Evolutionary conservation across 2,329 filamentous ascomycete species (phyloP), one percentile per base, ranked within the genome.

Genomic region (Leptographium galeiforme): DNA sequence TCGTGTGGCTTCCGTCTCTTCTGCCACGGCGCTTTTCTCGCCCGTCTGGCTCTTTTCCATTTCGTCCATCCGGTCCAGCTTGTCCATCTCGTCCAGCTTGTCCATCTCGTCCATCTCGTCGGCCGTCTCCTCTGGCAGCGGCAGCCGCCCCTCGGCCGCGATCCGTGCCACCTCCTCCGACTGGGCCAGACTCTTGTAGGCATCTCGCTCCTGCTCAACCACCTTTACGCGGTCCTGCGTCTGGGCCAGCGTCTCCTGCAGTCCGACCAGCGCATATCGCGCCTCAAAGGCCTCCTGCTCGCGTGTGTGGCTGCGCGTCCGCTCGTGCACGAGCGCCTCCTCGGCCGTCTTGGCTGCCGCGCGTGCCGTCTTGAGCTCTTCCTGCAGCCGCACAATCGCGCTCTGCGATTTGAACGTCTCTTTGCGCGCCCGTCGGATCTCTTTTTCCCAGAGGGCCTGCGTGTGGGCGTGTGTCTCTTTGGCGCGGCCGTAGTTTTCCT

Each of bases 331-430:
- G 13, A 88, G 68, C 54, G 72, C 73, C 50, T 81, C 75, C 57
- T 86, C 78, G 30, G 72, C 68, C 8, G 74, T 69, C 58, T 78
- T 80, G 50, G 75, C 67, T n/a, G 70, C 68, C 32, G 68, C 68
- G 46, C 81, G 76, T 51, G 77, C 70, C 0, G 78, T 70, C 63
- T 87, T 87, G 58, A 87, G 73, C 61, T 88, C 84, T 60, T 87
- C 84, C 63, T 87, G 83, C n/a, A 84, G 64, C 63, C 86, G 86
- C 60, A 87, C 78, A 36, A 83, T 75, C 12, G 71, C 67, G 3
- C 83, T 86, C 60, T 86, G 82, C n/a, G 79, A 77, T 63, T 87
- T 87, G 73, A 87, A 87, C 2, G 81, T 81, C 60, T 88, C 85
- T 61, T 88, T 88, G 50, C 82, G 74, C 11, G 79, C 76, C 53